Evolutionary conservation across 1,139 yeast species (phyloP).

Genomic region (Suhomyces yuchorum): DNA sequence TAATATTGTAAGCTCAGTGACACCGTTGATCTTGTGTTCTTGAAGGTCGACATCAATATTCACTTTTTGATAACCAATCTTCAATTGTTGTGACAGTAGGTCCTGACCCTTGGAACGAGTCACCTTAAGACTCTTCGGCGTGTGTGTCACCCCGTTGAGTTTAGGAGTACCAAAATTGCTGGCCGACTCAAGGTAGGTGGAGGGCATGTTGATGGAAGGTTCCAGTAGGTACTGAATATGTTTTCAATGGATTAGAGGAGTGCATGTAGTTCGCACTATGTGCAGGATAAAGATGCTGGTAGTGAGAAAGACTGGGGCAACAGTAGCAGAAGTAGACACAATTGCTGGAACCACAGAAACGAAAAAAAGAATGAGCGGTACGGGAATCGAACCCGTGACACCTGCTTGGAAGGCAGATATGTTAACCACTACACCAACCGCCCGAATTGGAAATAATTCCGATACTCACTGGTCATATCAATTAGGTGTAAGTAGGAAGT

Average conservation of each 20-base stretch:
- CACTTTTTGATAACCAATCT: constrained; percentile 70
- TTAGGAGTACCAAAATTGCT: constrained; percentile 12
- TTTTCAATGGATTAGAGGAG: constrained; percentile 4
- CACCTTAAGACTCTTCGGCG: constrained; percentile 16
- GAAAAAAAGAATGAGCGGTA: constrained; percentile 55
- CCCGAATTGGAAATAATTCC: constrained; percentile 24
- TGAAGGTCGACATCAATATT: constrained; percentile 67
- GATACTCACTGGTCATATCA: no score
- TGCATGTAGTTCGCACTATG: background rate
- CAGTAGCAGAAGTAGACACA: background rate
- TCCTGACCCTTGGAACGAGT: constrained; percentile 24
- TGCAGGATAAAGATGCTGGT: constrained; percentile 1
- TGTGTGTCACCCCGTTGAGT: constrained; percentile 8
- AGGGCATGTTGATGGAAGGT: constrained; percentile 22
- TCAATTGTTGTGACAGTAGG: constrained; percentile 45
- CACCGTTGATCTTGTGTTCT: constrained; percentile 58
- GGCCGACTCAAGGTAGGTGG: constrained; percentile 21
- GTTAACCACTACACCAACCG: constrained; percentile 58
- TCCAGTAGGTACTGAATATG: background rate
- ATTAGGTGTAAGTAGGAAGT: background rate
- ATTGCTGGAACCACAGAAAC: background rate
- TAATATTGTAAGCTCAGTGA: constrained; percentile 77
- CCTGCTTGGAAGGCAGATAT: constrained; percentile 77
- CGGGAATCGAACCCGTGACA: constrained; percentile 84
- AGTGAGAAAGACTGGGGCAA: background rate